Evolutionary conservation across 257 asterid genomes (phyloP).

Genomic region (Anisodus tanguticus): DNA sequence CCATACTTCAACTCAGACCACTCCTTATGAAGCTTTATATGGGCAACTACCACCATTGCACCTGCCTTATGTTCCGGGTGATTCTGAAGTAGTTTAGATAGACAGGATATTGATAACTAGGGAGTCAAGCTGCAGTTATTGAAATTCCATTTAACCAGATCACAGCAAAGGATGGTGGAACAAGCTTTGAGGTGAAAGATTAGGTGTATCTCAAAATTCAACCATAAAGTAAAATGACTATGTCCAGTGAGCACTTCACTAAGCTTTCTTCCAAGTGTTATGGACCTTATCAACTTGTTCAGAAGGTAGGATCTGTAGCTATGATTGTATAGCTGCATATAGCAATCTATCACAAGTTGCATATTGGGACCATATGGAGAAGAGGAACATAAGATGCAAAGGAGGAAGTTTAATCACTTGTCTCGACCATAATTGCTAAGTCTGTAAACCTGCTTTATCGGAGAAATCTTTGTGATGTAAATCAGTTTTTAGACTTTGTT

Average conservation of each 20-base stretch:
- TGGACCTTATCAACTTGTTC: constrained; percentile 13
- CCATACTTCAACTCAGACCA: background rate
- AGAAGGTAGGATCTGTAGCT: constrained; percentile 15
- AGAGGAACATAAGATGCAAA: background rate
- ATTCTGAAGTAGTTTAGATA: constrained; percentile 12
- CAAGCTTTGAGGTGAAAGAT: background rate
- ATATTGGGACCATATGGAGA: constrained; percentile 15
- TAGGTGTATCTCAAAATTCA: constrained; percentile 17
- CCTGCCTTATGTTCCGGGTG: background rate
- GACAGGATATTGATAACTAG: constrained; percentile 4
- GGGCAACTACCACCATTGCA: background rate
- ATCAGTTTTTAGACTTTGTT: background rate
- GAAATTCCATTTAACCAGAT: constrained; percentile 5
- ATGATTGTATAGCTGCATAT: constrained; percentile 2
- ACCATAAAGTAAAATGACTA: background rate
- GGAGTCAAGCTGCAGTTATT: background rate
- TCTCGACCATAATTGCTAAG: background rate
- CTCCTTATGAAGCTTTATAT: background rate
- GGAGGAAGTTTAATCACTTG: background rate
- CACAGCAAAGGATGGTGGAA: constrained; percentile 16
- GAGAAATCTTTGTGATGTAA: background rate
- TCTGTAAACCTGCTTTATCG: background rate
- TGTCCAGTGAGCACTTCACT: background rate
- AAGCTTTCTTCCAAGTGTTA: constrained; percentile 4
- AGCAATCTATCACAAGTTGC: background rate